Base-by-base conservation (phyloP, 2,329 filamentous ascomycete species). In the Dichotomopilus funicola region DNA sequence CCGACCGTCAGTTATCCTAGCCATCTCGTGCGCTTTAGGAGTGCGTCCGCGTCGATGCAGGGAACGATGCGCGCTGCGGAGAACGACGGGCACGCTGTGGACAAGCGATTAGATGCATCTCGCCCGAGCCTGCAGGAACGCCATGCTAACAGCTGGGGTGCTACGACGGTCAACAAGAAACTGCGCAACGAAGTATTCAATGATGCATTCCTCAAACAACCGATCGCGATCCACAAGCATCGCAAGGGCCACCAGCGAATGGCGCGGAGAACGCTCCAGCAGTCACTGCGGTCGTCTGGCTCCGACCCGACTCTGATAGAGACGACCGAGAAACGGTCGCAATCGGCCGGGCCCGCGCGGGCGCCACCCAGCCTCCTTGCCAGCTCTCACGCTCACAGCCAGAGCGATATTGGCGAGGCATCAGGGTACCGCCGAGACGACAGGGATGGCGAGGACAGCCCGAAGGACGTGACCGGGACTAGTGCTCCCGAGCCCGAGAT, bases 171-270 rank as follows among this genome's bases (percentile, higher is more conserved):
- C 56, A 97, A 97, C 68, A 87, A 88, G 64, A 84, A 86, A 57
- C 73, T 97, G 41, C 86, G 91, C 57, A 92, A 95, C 67, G 89
- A 95, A 69, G 91, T 96, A 0, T 87, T 96, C 66, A 89, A 91
- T 41, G 91, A 96, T 67, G 92, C 92, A 0, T 96, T 96, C 66
- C 76, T 90, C 44, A 89, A 91, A 57, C 87, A 91, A 52, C 85
- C 88, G 0, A 88, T 96, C 58, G 86, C 89, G n/a, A 75, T 86
- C 64, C 89, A 91, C 63, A 86, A 87, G 59, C 86, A 91, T 58
- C 85, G 87, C 36, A 81, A 82, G 59, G 87, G 87, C 58, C 81
- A 85, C 43, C 63, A 65, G 5, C 49, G 57, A 2, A 34, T 64
- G 11, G 55, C 63, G 6, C 83, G 87, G 64, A 79, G 87, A 53